These are phyloP conservation scores for Mikania micrantha DNA, from an alignment of 129 eudicot species.

Conservation along the genomic window DNA sequence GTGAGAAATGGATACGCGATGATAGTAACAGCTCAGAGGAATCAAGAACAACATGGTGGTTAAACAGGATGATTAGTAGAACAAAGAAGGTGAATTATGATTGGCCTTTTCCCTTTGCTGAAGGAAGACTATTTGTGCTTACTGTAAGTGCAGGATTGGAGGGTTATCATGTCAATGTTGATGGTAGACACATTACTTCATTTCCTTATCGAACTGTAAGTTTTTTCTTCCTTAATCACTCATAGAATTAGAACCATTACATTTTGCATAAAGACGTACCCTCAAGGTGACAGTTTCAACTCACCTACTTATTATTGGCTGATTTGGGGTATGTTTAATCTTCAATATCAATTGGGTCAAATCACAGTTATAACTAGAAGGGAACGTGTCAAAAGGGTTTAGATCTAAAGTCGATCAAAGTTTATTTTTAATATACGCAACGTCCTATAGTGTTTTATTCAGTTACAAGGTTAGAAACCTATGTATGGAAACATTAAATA, in stretches of 20 bases:
- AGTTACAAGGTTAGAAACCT: too few relatives aligned
- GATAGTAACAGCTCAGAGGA: slow-evolving; percentile 40
- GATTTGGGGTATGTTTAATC: neutral
- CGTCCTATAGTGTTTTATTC: neutral
- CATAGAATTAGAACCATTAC: neutral
- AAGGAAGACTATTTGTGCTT: slow-evolving; percentile 67
- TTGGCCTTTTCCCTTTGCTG: slow-evolving; percentile 76
- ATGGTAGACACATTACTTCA: slow-evolving; percentile 76
- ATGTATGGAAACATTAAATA: too few relatives aligned
- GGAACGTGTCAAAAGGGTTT: neutral
- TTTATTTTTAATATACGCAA: neutral
- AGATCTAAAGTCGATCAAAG: neutral
- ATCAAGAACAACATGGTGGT: slow-evolving; percentile 66
- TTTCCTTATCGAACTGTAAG: slow-evolving; percentile 83
- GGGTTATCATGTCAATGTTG: slow-evolving; percentile 79
- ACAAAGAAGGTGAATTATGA: slow-evolving; percentile 45
- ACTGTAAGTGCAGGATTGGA: slow-evolving; percentile 74
- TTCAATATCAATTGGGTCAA: neutral
- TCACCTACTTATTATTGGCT: neutral
- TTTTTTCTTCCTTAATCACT: neutral
- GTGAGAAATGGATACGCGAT: slow-evolving; percentile 81
- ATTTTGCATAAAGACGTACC: neutral
- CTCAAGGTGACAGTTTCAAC: neutral
- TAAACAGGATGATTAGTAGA: slow-evolving; percentile 58
- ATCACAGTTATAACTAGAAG: neutral